These are phyloP conservation scores for Phycomyces nitens DNA, from an alignment of 192 early-diverging fungal genomes.

Conservation along the genomic window DNA sequence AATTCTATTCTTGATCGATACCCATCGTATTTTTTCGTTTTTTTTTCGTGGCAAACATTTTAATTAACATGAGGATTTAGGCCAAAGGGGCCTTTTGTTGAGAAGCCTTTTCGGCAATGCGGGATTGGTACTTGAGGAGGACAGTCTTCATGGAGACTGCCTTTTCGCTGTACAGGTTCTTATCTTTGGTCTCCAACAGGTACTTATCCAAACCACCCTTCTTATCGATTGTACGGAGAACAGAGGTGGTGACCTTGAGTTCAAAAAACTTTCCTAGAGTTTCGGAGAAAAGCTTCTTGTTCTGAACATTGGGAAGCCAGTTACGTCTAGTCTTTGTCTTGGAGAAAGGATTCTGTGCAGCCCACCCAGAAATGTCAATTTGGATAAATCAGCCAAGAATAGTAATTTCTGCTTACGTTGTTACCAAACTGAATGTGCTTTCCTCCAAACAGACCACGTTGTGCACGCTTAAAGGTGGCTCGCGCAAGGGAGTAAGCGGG, in stretches of 20 bases:
- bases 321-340: conserved; percentile 72
- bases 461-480: conserved; percentile 52
- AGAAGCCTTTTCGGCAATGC: no score
- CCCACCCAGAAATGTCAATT: no score
- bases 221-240: conserved; percentile 75
- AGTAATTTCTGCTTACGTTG: conserved; percentile 33
- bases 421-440: conserved; percentile 61
- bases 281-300: conserved; percentile 61
- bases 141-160: conserved; percentile 54
- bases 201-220: conserved; percentile 81
- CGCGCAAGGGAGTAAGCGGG: conserved; percentile 39
- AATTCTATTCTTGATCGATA: no score
- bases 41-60: no score
- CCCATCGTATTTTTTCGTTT: no score
- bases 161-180: conserved; percentile 58
- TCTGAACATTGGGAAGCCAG: conserved; percentile 78
- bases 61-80: no score
- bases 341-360: conserved; percentile 46
- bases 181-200: conserved; percentile 62
- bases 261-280: conserved; percentile 50
- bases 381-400: not conserved
- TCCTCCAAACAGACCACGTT: conserved; percentile 57
- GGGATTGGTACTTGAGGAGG: conserved; percentile 24
- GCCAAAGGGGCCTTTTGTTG: no score
- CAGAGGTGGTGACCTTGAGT: conserved; percentile 63